Percentiles rank a stretch among this genome's conserved stretches.
phyloP scores from a whole-genome alignment of 2,329 filamentous ascomycete species.

The Neonectria faginata region DNA sequence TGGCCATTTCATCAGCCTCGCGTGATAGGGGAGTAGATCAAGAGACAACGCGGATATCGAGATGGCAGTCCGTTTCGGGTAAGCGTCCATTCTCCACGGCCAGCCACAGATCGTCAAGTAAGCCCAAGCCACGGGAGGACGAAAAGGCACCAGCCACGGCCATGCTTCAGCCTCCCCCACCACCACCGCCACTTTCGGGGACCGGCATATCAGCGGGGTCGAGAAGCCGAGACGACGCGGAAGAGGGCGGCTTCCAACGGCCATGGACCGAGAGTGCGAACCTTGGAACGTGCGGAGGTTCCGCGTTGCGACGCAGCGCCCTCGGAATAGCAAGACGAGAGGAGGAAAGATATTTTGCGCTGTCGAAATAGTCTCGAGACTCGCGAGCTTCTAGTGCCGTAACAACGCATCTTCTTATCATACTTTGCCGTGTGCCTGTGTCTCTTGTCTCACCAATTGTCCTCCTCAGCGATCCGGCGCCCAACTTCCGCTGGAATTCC shows the following conservation, averaged over 20 bases:
- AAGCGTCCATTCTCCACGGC: neutral
- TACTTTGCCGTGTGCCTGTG: slow-evolving; percentile 3
- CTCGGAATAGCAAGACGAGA: slow-evolving; percentile 27
- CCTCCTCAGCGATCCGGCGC: slow-evolving; percentile 7
- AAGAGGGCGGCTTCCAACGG: slow-evolving; percentile 45
- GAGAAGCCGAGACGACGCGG: slow-evolving; percentile 37
- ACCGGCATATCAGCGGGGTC: slow-evolving; percentile 26
- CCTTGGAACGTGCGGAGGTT: slow-evolving; percentile 17
- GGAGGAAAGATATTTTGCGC: neutral
- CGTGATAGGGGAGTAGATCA: neutral
- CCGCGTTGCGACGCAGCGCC: slow-evolving; percentile 28
- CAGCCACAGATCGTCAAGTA: neutral
- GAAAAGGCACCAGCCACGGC: neutral
- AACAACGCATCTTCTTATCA: slow-evolving; percentile 14
- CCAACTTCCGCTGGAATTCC: slow-evolving; percentile 23
- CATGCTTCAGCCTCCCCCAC: slow-evolving; percentile 43
- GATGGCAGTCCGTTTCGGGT: neutral
- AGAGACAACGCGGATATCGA: neutral
- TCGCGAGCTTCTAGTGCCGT: slow-evolving; percentile 15
- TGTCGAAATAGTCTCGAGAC: slow-evolving; percentile 20
- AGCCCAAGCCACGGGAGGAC: slow-evolving; percentile 28
- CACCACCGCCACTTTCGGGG: slow-evolving; percentile 27
- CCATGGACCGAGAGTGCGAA: slow-evolving; percentile 16
- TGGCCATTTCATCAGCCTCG: neutral
- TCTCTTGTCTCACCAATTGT: slow-evolving; percentile 13